A percentile compares a stretch with the other conserved stretches of the same genome.
phyloP scores from a whole-genome alignment of 495 filamentous ascomycete species.

The Penicillium coffeae region DNA sequence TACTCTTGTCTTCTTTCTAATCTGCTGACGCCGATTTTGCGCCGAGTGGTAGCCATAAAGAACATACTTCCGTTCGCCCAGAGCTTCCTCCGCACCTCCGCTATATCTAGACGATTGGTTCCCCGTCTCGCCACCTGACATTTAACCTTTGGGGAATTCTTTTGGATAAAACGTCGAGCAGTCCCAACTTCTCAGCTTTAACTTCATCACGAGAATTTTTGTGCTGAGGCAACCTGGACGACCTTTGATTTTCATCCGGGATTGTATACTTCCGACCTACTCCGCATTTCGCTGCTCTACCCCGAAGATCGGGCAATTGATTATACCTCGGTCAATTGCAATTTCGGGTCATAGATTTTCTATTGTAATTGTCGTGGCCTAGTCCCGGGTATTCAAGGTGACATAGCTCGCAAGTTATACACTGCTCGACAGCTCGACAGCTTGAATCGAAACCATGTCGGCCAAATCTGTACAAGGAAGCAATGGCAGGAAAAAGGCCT shows the following conservation, averaged over 20 bases:
- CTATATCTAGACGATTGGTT: slow-evolving; percentile 29
- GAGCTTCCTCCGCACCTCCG: slow-evolving; percentile 40
- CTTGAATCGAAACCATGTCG: slow-evolving; percentile 54
- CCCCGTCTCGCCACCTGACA: slow-evolving; percentile 29
- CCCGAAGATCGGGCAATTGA: slow-evolving; percentile 9
- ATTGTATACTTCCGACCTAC: slow-evolving; percentile 26
- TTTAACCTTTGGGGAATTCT: slow-evolving; percentile 8
- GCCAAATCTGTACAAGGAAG: slow-evolving; percentile 55
- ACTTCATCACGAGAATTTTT: too few species aligned
- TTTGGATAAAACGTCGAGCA: not conserved
- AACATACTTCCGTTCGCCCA: slow-evolving; percentile 44
- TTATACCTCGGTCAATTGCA: slow-evolving; percentile 7
- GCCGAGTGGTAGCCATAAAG: not conserved
- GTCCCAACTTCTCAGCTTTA: not conserved
- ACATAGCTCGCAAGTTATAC: not conserved
- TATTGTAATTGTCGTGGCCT: not conserved
- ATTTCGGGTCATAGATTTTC: too few species aligned
- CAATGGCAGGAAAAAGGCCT: slow-evolving; percentile 69
- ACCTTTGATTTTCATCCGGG: slow-evolving; percentile 15
- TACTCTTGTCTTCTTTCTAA: slow-evolving; percentile 1
- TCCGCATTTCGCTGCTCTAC: slow-evolving; percentile 20
- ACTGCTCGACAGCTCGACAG: slow-evolving; percentile 9
- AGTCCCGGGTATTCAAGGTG: not conserved
- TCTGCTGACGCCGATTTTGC: not conserved
- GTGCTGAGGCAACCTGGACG: too few species aligned